Percentiles rank a stretch among this genome's conserved stretches.
These are phyloP conservation scores for Przewalskia tangutica DNA, from an alignment of 257 asterid species.

Conservation along the genomic window DNA sequence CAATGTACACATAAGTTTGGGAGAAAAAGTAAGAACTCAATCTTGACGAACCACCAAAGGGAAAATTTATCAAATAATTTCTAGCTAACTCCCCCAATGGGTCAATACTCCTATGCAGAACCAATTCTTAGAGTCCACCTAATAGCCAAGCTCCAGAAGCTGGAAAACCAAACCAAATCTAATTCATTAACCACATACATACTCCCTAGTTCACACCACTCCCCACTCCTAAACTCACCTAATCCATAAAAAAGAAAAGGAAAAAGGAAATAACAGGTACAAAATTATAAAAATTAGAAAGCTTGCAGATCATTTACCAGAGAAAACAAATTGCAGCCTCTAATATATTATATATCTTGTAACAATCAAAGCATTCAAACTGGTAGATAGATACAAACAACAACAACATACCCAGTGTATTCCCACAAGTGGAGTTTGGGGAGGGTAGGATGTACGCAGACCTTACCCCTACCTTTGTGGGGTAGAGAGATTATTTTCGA, in stretches of 20 bases:
- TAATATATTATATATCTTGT: not conserved
- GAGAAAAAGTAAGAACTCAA: not conserved
- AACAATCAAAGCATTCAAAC: not conserved
- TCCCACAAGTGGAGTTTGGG: too few relatives aligned
- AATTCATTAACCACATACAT: not conserved
- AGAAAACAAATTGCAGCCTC: not conserved
- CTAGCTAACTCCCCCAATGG: not conserved
- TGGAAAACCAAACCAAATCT: not conserved
- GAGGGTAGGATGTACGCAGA: too few relatives aligned
- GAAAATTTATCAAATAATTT: not conserved
- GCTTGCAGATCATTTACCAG: not conserved
- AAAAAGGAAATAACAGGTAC: not conserved
- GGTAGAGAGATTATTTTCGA: too few relatives aligned
- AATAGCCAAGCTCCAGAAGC: not conserved
- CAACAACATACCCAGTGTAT: too few relatives aligned
- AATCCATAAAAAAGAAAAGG: not conserved
- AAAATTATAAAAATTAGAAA: not conserved
- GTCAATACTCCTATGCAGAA: not conserved
- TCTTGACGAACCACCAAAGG: not conserved
- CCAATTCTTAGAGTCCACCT: not conserved
- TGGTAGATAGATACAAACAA: not conserved
- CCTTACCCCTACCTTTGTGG: too few relatives aligned
- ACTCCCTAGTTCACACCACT: not conserved
- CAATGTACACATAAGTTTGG: not conserved
- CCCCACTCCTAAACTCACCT: not conserved